Base-by-base conservation (phyloP, 805 yeast species). In the Candida cerambycidarum region DNA sequence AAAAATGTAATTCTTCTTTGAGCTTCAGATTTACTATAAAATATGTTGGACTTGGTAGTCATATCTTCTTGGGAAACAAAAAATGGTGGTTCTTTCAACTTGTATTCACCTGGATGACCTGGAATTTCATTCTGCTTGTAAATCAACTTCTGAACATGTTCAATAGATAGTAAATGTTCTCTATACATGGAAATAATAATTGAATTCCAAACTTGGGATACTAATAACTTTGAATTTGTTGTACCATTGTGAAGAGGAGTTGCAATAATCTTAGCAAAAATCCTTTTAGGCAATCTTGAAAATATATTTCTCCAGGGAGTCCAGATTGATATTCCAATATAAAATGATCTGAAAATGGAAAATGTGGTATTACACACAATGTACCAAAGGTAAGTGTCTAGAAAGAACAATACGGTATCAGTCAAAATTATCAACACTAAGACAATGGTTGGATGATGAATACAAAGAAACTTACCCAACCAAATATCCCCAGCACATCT, bases 251-350 rank as follows among this genome's bases (percentile, higher is more conserved):
- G 33, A 27, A 45, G 44, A 18, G 69, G 57, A 9, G 79, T 70
- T 2, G 76, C 74, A 10, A 88, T 62, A 2, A 89, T 69, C 53
- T 88, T 87, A 9, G 92, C 78, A 51, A 75, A 76, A 3, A 88
- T 84, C 50, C 95, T 71, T 53, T 82, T 81, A 1, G 96, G 95
- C 21, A 89, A 63, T 38, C 89, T 68, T 4, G 88, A 76, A 57
- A 83, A 87, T 23, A 84, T 78, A 53, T 85, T 86, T 58, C 86
- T 78, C 95, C 95, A 87, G 0, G 96, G 96, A 1, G 93, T 85
- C 84, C 92, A 83, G 9, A 87, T 80, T 0, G 95, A 85, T 4
- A 85, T 82, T 1, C 96, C 96, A 47, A 82, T 71, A 32, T 83
- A 79, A 49, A 83, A 73, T 0, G 93, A 83, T 5, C 86, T 67